Evolutionary conservation across 2,329 filamentous ascomycete genomes (phyloP), one percentile per base, ranked within the genome.

Genomic region (Cercospora nicotianae): DNA sequence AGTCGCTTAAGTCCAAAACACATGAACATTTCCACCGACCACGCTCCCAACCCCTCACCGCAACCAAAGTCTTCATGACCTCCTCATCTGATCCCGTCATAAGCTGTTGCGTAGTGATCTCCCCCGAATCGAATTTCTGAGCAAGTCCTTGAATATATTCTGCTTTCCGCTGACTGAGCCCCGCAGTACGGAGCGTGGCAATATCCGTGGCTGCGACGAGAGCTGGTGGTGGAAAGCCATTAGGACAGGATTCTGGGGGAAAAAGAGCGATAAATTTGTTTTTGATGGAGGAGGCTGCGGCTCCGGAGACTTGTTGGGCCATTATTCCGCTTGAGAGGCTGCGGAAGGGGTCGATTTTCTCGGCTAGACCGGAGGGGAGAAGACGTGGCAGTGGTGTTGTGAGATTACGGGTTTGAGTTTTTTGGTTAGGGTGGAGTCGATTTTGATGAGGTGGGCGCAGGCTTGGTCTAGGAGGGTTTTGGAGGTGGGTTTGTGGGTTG

Each of bases 11-110:
- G 83, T n/a, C 88, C 91, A 80, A 99, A 98, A 80, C 91, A 93
- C 60, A 94, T 92, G 83, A 99, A 99, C 95, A 99, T 98, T 83
- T 97, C 94, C 13, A 96, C 93, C 59, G 90, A 94, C 95, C 95
- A 98, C 64, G 85, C 86, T 0, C 95, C 95, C 60, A 98, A 0
- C 95, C 95, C 9, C 94, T 86, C 5, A 99, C 93, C 0, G 93
- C 91, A 59, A 91, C 92, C 59, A 99, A 84, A 78, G 87, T 90
- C 79, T 91, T 87, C 71, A 97, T 84, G 7, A 99, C 86, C 73
- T 96, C 91, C 61, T 96, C 94, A 78, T 99, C 95, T 5, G 88
- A 87, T 1, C 92, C 93, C 39, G 88, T 87, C 63, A 91, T 87
- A 20, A 98, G 86, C 84, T 95, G 89, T 70, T 86, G 81, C 10